phyloP scores from a whole-genome alignment of 106 monocot genomes.

The Chionographis japonica region DNA sequence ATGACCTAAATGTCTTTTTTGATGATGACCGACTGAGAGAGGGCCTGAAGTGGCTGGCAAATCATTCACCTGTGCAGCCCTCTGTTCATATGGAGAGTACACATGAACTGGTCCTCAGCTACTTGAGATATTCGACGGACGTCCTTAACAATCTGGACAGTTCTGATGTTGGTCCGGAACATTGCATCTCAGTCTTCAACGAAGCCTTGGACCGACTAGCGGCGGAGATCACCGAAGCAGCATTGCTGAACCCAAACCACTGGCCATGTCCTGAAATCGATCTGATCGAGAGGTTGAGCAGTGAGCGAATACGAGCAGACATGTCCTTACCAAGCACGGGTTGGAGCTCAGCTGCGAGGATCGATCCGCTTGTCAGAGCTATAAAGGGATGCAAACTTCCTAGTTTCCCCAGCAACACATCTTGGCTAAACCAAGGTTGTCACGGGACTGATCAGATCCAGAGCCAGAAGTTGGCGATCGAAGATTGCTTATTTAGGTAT shows the following conservation, averaged over 20 bases:
- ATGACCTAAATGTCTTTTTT: constrained; percentile 24
- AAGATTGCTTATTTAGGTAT: constrained; percentile 40
- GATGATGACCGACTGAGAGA: constrained; percentile 57
- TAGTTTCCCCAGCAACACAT: constrained; percentile 25
- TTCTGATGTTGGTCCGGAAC: constrained; percentile 35
- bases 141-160: constrained; percentile 18
- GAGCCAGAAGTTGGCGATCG: constrained; percentile 48
- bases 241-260: constrained; percentile 40
- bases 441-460: constrained; percentile 17
- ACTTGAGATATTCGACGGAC: constrained; percentile 32
- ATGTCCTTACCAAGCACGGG: constrained; percentile 42
- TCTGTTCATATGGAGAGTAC: constrained; percentile 36
- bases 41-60: constrained; percentile 76
- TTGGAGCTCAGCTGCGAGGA: constrained; percentile 49
- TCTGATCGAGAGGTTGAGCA: constrained; percentile 33
- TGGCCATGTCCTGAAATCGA: constrained; percentile 86
- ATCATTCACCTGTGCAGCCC: constrained; percentile 52
- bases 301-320: constrained; percentile 25
- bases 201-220: constrained; percentile 47
- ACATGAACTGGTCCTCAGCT: constrained; percentile 39
- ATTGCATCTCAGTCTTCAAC: constrained; percentile 64
- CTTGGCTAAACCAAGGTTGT: constrained; percentile 55
- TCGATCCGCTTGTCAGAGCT: constrained; percentile 31
- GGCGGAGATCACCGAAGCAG: constrained; percentile 43
- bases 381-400: constrained; percentile 68